Base-by-base conservation (phyloP, 192 early-diverging fungal genomes). In the Helicostylum pulchrum region DNA sequence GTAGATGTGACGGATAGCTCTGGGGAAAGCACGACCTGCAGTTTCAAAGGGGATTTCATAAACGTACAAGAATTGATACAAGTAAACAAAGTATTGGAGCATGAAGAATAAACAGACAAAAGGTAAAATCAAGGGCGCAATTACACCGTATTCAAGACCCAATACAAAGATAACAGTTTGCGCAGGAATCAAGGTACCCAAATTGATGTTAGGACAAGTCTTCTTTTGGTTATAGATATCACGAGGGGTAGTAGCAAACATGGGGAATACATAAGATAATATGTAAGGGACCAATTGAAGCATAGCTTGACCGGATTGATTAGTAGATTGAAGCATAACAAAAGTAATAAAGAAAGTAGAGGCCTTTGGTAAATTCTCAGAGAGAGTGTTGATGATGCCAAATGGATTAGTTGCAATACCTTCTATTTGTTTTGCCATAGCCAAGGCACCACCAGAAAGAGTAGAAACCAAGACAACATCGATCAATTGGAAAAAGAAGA, bases 261-360 rank as follows among this genome's bases (percentile, higher is more conserved):
- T 44, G 2, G 74, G 75, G 46, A 76, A 66, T 0, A 89, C n/a
- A 17, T 82, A 85, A 42, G 87, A 79, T 36, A 91, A 23, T 7
- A 94, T 66, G 26, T 93, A 75, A 1, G 81, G 83, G 5, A 71
- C 80, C 11, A 90, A 65, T 68, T 93, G 93, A 14, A 90, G 46
- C 2, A 94, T 62, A 63, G 90, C 86, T 17, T 81, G 66, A 1
- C 87, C 80, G 1, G 91, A 81, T 34, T 84, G 80, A 5, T 84
- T 74, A 44, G 92, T 78, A 3, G 85, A 77, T n/a, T 83, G 81
- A 20, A 96, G 79, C 68, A 94, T 71, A 26, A 94, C 82, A 71
- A 91, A 96, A 26, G 91, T 92, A 39, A 94, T 81, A 59, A 94
- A 94, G 74, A 90, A 93, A 55, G 83, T 87, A 1, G 91, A 88